Conservation (phyloP, 106 monocot genomes). For the Platanthera guangdongensis region DNA sequence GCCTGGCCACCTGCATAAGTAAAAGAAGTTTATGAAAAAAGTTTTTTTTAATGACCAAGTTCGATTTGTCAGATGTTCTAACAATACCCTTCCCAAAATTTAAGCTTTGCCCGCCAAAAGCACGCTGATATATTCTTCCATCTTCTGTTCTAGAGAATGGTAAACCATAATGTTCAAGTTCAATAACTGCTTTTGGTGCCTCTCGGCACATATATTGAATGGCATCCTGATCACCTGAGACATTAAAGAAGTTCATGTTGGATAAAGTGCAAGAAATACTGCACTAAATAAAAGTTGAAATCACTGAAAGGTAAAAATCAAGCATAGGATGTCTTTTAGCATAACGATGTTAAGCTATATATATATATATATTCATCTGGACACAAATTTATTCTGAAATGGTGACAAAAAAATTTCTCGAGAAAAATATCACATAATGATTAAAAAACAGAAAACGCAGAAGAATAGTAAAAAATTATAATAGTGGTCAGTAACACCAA, state of each 20-base stretch:
- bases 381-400: neutral
- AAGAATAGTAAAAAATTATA: neutral
- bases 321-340: neutral
- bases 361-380: neutral
- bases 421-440: neutral
- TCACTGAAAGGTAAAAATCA: neutral
- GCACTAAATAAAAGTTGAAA: neutral
- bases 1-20: constrained; percentile 79
- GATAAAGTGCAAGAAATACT: neutral
- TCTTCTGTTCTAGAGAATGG: constrained; percentile 96
- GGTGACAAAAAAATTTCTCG: neutral
- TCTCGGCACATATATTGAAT: constrained; percentile 88
- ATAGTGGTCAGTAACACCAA: neutral
- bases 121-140: constrained; percentile 82
- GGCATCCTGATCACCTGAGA: constrained; percentile 91
- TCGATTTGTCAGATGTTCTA: neutral
- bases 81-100: constrained; percentile 88
- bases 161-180: constrained; percentile 95
- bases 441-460: neutral
- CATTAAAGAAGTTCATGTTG: neutral
- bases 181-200: constrained; percentile 93
- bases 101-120: constrained; percentile 96
- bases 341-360: neutral
- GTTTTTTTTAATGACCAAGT: neutral
- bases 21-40: constrained; percentile 8